A percentile compares a stretch with the other conserved stretches of the same genome.
Evolutionary conservation across 257 asterid species (phyloP).

Genomic region (Anisodus tanguticus): DNA sequence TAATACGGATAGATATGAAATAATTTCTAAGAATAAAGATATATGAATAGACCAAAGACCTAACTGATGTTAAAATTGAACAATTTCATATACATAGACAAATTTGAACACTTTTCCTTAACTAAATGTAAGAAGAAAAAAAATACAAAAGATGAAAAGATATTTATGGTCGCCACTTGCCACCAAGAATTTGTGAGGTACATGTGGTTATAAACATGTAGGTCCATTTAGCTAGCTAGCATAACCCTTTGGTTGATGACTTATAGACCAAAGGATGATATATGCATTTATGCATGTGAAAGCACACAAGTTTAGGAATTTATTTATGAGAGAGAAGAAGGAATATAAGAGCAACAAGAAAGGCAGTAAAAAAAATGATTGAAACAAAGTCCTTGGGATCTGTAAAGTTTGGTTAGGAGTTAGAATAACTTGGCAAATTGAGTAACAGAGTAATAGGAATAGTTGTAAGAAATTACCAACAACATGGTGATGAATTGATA

Average conservation of each 20-base stretch:
- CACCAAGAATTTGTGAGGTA: slow-evolving; percentile 12
- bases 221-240: slow-evolving; percentile 23
- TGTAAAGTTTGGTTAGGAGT: slow-evolving; percentile 9
- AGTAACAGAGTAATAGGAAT: not conserved
- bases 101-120: not conserved
- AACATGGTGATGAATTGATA: too few species aligned
- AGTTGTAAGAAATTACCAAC: not conserved
- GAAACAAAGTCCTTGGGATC: slow-evolving; percentile 19
- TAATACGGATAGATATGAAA: not conserved
- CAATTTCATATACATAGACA: not conserved
- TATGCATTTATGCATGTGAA: slow-evolving; percentile 8
- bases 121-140: not conserved
- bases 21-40: not conserved
- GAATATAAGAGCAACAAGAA: not conserved
- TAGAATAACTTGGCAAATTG: not conserved
- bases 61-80: not conserved
- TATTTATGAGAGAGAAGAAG: not conserved
- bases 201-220: slow-evolving; percentile 23
- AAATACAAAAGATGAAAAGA: not conserved
- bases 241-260: slow-evolving; percentile 16
- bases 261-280: not conserved
- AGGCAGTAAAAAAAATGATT: slow-evolving; percentile 20
- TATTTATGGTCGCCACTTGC: slow-evolving; percentile 19
- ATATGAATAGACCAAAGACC: not conserved
- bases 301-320: not conserved